These are phyloP conservation scores for Carex arenaria DNA, from an alignment of 202 grass and related monocot species.

Conservation along the genomic window DNA sequence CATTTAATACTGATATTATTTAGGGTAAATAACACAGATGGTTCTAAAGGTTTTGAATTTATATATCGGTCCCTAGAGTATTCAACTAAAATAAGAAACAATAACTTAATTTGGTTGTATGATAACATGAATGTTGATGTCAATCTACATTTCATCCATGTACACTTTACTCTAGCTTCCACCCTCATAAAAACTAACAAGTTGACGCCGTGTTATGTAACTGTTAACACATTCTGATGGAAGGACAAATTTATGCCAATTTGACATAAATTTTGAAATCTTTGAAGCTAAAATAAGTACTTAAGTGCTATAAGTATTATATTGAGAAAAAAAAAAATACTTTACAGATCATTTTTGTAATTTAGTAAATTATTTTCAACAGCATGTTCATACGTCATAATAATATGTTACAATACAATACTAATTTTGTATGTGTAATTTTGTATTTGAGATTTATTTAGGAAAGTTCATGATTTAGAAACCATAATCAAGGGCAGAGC, in stretches of 20 bases:
- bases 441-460: too few species aligned
- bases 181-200: not conserved
- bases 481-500: too few species aligned
- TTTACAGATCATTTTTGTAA: not conserved
- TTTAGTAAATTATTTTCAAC: not conserved
- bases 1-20: too few species aligned
- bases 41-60: too few species aligned
- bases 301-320: too few species aligned
- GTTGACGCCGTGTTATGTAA: not conserved
- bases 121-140: not conserved
- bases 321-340: not conserved
- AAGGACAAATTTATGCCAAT: not conserved
- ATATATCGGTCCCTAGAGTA: not conserved
- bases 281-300: too few species aligned
- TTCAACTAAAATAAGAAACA: not conserved
- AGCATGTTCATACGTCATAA: too few species aligned
- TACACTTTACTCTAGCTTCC: not conserved
- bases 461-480: too few species aligned
- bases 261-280: not conserved
- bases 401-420: too few species aligned
- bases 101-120: not conserved
- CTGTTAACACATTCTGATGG: not conserved
- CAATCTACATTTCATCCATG: not conserved
- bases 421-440: too few species aligned
- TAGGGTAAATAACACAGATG: too few species aligned